Conservation (phyloP, 2,329 filamentous ascomycete genomes). For the Aureobasidium sp. region DNA sequence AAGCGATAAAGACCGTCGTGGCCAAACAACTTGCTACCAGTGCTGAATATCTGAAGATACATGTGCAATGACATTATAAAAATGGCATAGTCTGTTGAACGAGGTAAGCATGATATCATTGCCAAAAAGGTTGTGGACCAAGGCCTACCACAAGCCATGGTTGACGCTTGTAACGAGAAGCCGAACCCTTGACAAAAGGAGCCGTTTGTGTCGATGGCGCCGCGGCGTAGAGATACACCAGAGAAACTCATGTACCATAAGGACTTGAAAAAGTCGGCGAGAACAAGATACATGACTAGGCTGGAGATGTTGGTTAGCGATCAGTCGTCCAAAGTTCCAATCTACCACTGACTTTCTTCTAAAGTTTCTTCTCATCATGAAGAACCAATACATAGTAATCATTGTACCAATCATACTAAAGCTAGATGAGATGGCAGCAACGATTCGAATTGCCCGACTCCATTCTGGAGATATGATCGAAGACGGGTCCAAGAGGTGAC, state of each 20-base stretch:
- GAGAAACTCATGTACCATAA: slow-evolving; percentile 61
- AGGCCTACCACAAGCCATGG: slow-evolving; percentile 52
- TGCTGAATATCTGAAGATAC: slow-evolving; percentile 61
- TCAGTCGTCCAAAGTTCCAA: neutral
- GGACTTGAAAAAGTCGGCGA: slow-evolving; percentile 63
- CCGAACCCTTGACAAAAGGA: slow-evolving; percentile 60
- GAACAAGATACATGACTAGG: slow-evolving; percentile 65
- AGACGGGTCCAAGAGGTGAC: slow-evolving; percentile 11
- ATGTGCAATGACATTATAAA: slow-evolving; percentile 68
- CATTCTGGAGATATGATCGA: slow-evolving; percentile 17
- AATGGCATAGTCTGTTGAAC: slow-evolving; percentile 55
- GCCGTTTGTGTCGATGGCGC: slow-evolving; percentile 43
- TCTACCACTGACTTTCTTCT: slow-evolving; percentile 54
- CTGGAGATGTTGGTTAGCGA: slow-evolving; percentile 32
- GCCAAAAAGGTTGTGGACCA: neutral
- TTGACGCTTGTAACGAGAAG: slow-evolving; percentile 58
- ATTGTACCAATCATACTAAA: slow-evolving; percentile 51
- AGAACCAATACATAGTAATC: slow-evolving; percentile 61
- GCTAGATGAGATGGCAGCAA: slow-evolving; percentile 29
- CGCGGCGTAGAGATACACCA: slow-evolving; percentile 47
- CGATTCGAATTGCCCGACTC: slow-evolving; percentile 27
- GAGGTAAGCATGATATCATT: neutral
- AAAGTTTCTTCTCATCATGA: slow-evolving; percentile 64
- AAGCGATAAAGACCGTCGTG: slow-evolving; percentile 62
- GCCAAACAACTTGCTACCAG: slow-evolving; percentile 33